phyloP scores from a whole-genome alignment of 257 asterid species.

The Echium plantagineum region DNA sequence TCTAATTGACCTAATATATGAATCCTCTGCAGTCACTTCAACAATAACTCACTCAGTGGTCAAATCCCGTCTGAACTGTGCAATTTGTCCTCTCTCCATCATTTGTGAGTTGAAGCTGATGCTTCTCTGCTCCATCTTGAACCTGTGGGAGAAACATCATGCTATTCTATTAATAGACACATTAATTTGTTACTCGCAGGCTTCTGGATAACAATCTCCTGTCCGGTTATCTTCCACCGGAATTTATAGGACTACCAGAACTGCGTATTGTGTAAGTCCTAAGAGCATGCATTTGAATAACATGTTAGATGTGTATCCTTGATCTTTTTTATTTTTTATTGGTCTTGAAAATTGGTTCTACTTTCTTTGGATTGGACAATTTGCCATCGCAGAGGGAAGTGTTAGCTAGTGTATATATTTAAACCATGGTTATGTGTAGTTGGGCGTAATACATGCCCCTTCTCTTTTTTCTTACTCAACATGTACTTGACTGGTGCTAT shows the following conservation, averaged over 20 bases:
- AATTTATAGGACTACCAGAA: slow-evolving; percentile 19
- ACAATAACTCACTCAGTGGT: slow-evolving; percentile 40
- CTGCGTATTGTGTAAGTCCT: slow-evolving; percentile 30
- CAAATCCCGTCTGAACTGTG: slow-evolving; percentile 32
- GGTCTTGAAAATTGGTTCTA: too few relatives aligned
- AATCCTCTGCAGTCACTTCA: slow-evolving; percentile 34
- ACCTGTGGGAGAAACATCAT: too few relatives aligned
- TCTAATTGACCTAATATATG: slow-evolving; percentile 2
- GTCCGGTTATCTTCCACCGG: slow-evolving; percentile 55
- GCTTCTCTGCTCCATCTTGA: neutral
- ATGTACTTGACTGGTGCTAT: too few relatives aligned
- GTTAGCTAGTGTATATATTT: too few relatives aligned
- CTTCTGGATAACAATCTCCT: slow-evolving; percentile 50
- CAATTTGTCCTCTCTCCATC: slow-evolving; percentile 23
- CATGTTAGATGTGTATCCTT: neutral
- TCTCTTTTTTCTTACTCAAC: too few relatives aligned
- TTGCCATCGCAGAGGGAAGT: too few relatives aligned
- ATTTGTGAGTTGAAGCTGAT: slow-evolving; percentile 28
- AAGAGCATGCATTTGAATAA: slow-evolving; percentile 1
- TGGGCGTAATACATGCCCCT: too few relatives aligned
- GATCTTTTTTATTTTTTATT: too few relatives aligned
- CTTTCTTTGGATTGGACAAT: too few relatives aligned
- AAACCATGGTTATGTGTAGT: too few relatives aligned
- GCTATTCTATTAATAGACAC: too few relatives aligned
- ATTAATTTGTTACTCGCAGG: slow-evolving; percentile 13